Conservation (phyloP, 768 basidiomycete species). For the Boletus huronensis region DNA sequence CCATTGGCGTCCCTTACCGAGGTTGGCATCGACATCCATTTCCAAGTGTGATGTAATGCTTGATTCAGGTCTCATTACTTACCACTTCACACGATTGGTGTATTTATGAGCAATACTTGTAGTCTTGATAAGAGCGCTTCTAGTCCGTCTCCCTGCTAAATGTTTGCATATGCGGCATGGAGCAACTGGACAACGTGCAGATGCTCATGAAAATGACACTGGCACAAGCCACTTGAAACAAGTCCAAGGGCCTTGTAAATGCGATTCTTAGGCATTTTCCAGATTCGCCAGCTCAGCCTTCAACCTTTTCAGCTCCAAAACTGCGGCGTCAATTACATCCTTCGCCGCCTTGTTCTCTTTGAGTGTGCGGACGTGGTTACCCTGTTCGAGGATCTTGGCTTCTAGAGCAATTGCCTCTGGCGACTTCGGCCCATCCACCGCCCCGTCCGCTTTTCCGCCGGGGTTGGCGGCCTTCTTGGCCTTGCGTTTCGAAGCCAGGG, state of each 20-base stretch:
- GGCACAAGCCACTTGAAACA: background rate
- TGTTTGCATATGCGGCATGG: background rate
- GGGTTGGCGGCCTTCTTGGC: constrained; percentile 50
- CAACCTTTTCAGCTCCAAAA: constrained; percentile 61
- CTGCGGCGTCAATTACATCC: constrained; percentile 40
- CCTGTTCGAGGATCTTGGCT: constrained; percentile 72
- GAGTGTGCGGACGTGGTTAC: constrained; percentile 64
- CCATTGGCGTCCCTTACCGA: background rate
- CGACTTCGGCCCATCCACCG: constrained; percentile 56
- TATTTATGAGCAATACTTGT: background rate
- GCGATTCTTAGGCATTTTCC: constrained; percentile 10
- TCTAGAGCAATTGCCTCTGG: constrained; percentile 72
- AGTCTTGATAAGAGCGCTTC: background rate
- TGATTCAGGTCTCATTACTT: background rate
- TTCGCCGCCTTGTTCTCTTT: constrained; percentile 54
- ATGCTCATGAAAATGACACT: background rate
- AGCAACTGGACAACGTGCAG: background rate
- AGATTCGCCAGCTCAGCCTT: constrained; percentile 49
- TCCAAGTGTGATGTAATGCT: background rate
- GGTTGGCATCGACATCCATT: background rate
- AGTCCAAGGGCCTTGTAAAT: background rate
- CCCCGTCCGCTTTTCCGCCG: constrained; percentile 43
- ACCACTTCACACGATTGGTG: background rate
- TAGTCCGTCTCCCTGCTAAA: background rate
- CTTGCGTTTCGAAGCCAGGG: constrained; percentile 47